Conservation (phyloP, 2,329 filamentous ascomycete genomes). For the Aspergillus latus region DNA sequence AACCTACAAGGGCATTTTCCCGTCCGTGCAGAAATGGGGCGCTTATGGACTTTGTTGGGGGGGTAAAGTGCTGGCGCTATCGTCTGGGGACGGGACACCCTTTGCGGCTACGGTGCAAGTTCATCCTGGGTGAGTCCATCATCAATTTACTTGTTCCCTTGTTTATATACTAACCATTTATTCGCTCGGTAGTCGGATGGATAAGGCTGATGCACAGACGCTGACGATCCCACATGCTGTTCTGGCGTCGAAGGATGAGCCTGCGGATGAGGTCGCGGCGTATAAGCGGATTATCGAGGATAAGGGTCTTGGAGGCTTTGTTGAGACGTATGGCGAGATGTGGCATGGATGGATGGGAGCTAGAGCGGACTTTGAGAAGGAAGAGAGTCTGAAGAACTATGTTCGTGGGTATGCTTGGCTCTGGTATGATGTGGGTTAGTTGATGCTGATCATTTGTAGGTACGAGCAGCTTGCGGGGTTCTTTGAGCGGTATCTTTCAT, state of each 20-base stretch:
- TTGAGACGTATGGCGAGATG: slow-evolving; percentile 67
- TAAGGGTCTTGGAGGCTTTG: slow-evolving; percentile 55
- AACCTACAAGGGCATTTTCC: slow-evolving; percentile 54
- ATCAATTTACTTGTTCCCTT: background rate
- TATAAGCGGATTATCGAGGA: slow-evolving; percentile 54
- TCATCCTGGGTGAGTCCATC: slow-evolving; percentile 34
- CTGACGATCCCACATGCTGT: slow-evolving; percentile 63
- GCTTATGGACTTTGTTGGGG: slow-evolving; percentile 70
- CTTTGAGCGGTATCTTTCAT: slow-evolving; percentile 25
- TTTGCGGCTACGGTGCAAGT: slow-evolving; percentile 48
- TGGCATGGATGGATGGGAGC: slow-evolving; percentile 75
- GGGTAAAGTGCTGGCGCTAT: slow-evolving; percentile 54
- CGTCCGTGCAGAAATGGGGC: slow-evolving; percentile 59
- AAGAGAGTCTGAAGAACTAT: slow-evolving; percentile 58
- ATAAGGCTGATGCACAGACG: slow-evolving; percentile 59
- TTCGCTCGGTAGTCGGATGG: slow-evolving; percentile 37
- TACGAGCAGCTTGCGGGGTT: slow-evolving; percentile 26
- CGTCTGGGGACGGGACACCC: slow-evolving; percentile 53
- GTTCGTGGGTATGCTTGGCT: slow-evolving; percentile 48
- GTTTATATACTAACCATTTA: slow-evolving; percentile 10
- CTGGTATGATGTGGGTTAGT: background rate
- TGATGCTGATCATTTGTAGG: slow-evolving; percentile 1
- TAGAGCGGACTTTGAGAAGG: slow-evolving; percentile 58
- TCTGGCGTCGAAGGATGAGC: slow-evolving; percentile 67
- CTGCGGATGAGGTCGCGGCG: slow-evolving; percentile 51